Percentiles rank a stretch among this genome's conserved stretches.
Conservation (phyloP, 73 alveolate genomes). For the Paramecium primaurelia region DNA sequence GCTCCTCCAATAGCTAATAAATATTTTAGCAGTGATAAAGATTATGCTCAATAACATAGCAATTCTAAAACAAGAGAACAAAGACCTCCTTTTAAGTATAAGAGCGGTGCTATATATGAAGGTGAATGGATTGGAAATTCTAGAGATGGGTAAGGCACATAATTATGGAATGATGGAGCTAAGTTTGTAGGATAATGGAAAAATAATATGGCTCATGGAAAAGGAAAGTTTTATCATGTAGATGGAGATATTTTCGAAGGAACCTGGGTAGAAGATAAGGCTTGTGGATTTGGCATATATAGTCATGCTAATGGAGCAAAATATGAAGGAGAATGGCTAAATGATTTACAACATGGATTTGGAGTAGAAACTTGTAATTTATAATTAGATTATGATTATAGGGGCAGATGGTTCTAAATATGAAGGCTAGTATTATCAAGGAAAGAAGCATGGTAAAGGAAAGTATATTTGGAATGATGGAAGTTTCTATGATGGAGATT, state of each 20-base stretch:
- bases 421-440: constrained; percentile 70
- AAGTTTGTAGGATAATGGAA: constrained; percentile 60
- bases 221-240: constrained; percentile 65
- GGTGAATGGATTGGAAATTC: constrained; percentile 63
- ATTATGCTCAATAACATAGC: not conserved
- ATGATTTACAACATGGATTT: constrained; percentile 64
- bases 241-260: constrained; percentile 67
- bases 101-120: constrained; percentile 62
- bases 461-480: constrained; percentile 71
- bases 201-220: constrained; percentile 65
- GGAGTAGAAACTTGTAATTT: constrained; percentile 72
- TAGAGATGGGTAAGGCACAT: constrained; percentile 55
- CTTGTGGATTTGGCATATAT: constrained; percentile 60
- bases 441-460: constrained; percentile 77
- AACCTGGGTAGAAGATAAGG: constrained; percentile 62
- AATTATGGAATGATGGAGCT: constrained; percentile 64
- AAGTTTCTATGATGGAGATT: constrained; percentile 64
- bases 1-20: not conserved
- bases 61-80: constrained; percentile 33
- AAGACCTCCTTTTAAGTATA: constrained; percentile 57
- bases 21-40: constrained; percentile 7
- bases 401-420: constrained; percentile 75
- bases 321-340: constrained; percentile 70
- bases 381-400: not conserved
- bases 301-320: constrained; percentile 64